Evolutionary conservation across 2,329 filamentous ascomycete genomes (phyloP), one percentile per base, ranked within the genome.

Genomic region (Colletotrichum tropicale): DNA sequence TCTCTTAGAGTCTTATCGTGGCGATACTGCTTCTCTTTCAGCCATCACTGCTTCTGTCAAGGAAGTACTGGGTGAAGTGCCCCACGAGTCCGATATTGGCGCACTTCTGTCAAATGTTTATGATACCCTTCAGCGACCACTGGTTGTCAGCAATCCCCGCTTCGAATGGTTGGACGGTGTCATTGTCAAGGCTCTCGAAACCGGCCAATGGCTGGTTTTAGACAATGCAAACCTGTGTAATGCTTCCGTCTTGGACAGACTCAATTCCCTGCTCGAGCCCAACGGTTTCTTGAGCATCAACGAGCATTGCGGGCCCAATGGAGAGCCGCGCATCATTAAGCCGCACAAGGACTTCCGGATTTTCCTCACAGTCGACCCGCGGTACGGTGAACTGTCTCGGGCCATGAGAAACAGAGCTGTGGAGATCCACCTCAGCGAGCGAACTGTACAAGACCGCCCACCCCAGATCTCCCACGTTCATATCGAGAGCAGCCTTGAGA

Each of bases 211-310:
- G 97, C 89, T 99, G 21, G 93, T 99, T 13, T 91, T 99, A 26
- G 97, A 99, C 84, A 98, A 99, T 84, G 97, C 98, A 76, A 99
- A 99, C 81, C 90, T 99, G 73, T 99, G 98, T 86, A 98, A 94
- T 81, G 94, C 96, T 28, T 98, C 96, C 8, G 97, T 99, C 2
- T 90, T 99, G 12, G 97, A 99, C 84, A 91, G 98, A 77, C 87
- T 99, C 67, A 99, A 99, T 83, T 98, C 97, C 1, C 87, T 99
- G 10, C 93, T 98, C 9, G 97, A 99, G 82, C 96, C 96, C 0
- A 93, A 96, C 80, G 97, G 97, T 1, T 93, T 92, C 77, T 87
- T 99, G 26, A 95, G 95, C 80, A 94, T 99, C 82, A 98, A 98
- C 80, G 97, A 99, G 83, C 96, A 98, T 82, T 95, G 95, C 72